These are phyloP conservation scores for Quercus parvula DNA, from an alignment of 306 rosid genomes.

Conservation along the genomic window DNA sequence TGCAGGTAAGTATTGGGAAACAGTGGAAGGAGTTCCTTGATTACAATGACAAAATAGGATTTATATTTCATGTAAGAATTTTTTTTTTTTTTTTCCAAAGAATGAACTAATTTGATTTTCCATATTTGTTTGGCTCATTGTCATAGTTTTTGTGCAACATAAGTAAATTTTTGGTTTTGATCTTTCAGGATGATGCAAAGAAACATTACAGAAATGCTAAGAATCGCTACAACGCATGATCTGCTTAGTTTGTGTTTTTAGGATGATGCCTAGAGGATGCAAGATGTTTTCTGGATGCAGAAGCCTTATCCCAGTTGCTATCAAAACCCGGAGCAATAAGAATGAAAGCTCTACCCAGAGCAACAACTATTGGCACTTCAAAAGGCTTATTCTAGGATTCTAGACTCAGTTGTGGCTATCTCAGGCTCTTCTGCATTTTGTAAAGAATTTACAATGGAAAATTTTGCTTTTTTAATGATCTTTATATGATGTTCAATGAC, in stretches of 20 bases:
- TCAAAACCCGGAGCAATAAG: too few species aligned
- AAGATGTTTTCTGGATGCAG: neutral
- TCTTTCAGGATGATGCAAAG: conserved; percentile 75
- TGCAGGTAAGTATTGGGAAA: too few species aligned
- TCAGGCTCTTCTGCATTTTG: neutral
- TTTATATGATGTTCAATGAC: neutral
- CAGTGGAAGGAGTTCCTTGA: too few species aligned
- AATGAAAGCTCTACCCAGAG: too few species aligned
- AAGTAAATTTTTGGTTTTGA: neutral
- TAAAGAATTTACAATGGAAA: neutral
- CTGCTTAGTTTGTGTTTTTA: conserved; percentile 17
- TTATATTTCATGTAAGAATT: too few species aligned
- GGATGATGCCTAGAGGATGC: conserved; percentile 1
- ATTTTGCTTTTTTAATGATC: neutral
- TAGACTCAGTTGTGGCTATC: conserved; percentile 2
- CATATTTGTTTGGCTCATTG: neutral
- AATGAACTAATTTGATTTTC: neutral
- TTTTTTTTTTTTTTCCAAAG: neutral
- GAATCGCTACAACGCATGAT: conserved; percentile 52
- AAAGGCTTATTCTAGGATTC: neutral
- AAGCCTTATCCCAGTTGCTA: conserved; percentile 1
- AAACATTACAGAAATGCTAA: conserved; percentile 48
- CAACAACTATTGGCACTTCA: too few species aligned
- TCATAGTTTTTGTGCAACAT: neutral
- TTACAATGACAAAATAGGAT: too few species aligned